Conservation (phyloP, 305 asterid genomes). For the Withania somnifera region DNA sequence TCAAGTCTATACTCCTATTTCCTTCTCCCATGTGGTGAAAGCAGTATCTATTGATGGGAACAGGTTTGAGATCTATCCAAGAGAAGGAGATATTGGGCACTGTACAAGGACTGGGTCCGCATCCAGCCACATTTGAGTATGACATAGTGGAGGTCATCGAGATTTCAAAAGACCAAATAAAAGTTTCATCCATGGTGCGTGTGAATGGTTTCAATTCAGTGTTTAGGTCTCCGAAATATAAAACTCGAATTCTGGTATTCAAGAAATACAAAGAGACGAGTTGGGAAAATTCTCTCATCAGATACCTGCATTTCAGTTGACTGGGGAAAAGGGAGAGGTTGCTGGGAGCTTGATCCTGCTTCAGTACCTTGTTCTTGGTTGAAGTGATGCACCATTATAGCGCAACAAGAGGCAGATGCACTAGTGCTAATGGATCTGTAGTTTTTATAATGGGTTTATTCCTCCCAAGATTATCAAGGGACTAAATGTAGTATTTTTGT, state of each 20-base stretch:
- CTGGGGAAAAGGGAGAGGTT: slow-evolving; percentile 9
- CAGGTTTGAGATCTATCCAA: slow-evolving; percentile 6
- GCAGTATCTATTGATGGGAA: not conserved
- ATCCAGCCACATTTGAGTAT: slow-evolving; percentile 7
- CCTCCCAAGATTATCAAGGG: not conserved
- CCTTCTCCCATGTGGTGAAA: slow-evolving; percentile 17
- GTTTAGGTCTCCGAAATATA: slow-evolving; percentile 6
- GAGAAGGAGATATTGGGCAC: slow-evolving; percentile 24
- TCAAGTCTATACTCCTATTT: not conserved
- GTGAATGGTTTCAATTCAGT: slow-evolving; percentile 4
- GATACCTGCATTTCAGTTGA: slow-evolving; percentile 13
- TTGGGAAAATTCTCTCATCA: slow-evolving; percentile 18
- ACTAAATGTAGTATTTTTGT: not conserved
- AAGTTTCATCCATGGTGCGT: slow-evolving; percentile 10
- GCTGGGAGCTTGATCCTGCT: slow-evolving; percentile 20
- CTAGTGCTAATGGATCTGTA: not conserved
- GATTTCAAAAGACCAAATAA: not conserved
- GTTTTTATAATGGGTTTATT: not conserved
- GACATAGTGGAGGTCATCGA: slow-evolving; percentile 11
- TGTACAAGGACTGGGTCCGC: slow-evolving; percentile 11
- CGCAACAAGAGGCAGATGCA: not conserved
- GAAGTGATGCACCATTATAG: not conserved
- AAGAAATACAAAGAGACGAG: slow-evolving; percentile 1
- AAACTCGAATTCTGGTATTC: not conserved
- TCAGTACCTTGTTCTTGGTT: slow-evolving; percentile 7